Evolutionary conservation across 352 stramenopile genomes (phyloP).

Genomic region (Pythium phragmitis): DNA sequence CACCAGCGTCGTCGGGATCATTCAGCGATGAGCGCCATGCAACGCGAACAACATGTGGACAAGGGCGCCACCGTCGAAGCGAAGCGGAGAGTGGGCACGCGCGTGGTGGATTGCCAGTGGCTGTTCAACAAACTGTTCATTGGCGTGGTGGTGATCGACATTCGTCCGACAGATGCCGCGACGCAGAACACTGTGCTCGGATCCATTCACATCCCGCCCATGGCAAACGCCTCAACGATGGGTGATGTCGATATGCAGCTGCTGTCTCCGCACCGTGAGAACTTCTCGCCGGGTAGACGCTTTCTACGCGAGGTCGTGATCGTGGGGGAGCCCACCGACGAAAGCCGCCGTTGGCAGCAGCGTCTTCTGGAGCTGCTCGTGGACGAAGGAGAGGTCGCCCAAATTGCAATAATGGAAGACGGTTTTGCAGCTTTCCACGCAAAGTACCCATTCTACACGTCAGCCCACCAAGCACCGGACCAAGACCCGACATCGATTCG

Average conservation of each 20-base stretch:
- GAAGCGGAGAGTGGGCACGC: slow-evolving; percentile 5
- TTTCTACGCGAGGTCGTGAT: slow-evolving; percentile 55
- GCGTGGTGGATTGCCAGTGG: slow-evolving; percentile 50
- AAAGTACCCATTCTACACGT: slow-evolving; percentile 73
- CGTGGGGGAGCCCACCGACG: slow-evolving; percentile 38
- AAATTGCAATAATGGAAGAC: slow-evolving; percentile 44
- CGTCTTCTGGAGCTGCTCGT: slow-evolving; percentile 43
- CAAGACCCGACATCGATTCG: background rate
- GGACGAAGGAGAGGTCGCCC: slow-evolving; percentile 41
- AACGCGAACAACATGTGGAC: too few relatives aligned
- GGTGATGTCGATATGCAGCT: slow-evolving; percentile 29
- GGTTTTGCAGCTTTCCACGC: slow-evolving; percentile 39
- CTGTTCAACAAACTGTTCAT: slow-evolving; percentile 77
- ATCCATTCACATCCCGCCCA: slow-evolving; percentile 50
- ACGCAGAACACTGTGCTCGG: slow-evolving; percentile 42
- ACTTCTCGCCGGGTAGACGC: slow-evolving; percentile 34
- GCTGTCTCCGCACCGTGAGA: slow-evolving; percentile 19
- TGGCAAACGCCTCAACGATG: slow-evolving; percentile 14
- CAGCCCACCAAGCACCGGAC: background rate
- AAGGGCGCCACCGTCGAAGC: background rate
- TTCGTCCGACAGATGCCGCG: slow-evolving; percentile 33
- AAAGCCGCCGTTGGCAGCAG: slow-evolving; percentile 38
- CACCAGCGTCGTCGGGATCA: background rate
- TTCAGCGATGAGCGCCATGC: background rate
- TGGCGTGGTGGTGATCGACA: slow-evolving; percentile 64